Evolutionary conservation across 139 green algal species (phyloP), one percentile per base, ranked within the genome.

Genomic region (Chlamydomonas eustigma): DNA sequence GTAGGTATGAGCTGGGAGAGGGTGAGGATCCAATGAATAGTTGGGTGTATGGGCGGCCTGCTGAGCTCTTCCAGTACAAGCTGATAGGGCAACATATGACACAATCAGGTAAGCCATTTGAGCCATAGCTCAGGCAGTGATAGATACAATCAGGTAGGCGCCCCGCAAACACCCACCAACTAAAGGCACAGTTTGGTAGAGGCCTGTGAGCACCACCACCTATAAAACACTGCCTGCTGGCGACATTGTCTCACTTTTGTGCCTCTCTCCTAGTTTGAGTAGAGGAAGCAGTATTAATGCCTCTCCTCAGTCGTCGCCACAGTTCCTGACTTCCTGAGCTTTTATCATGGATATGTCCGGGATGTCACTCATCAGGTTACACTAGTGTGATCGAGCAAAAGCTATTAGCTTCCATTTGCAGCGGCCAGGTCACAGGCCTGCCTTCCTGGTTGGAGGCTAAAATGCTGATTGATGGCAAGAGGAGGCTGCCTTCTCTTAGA

Each of bases 61-160:
- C 64, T 1, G 78, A 83, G 73, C 70, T 83, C 35, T 83, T 83
- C 31, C 52, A 83, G 25, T 83, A 83, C 73, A 73, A 50, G 5
- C 28, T 83, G 50, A 12, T 78, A 22, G 72, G 72, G 22, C 64
- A 64, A 4, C 38, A 78, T 64, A 71, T 30, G 38, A 82, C 77
- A 1, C 50, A 77, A 22, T 78, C 71, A 34, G 77, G 77, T 82
- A 18, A 18, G 44, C n/a, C n/a, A n/a, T n/a, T n/a, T n/a, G n/a
- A n/a, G n/a, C n/a, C n/a, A n/a, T 58, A 18, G 12, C 18, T 12
- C 12, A 58, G 44, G 44, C 12, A 58, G 44, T 28, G 44, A 18
- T 12, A 58, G 44, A 58, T 12, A 58, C 12, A 18, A 28, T 18
- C 44, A 58, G 44, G 44, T 12, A 58, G n/a, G n/a, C n/a, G n/a